A percentile compares a stretch with the other conserved stretches of the same genome.
These are phyloP conservation scores for Metschnikowia henanensis DNA, from an alignment of 805 yeast species.

Conservation along the genomic window DNA sequence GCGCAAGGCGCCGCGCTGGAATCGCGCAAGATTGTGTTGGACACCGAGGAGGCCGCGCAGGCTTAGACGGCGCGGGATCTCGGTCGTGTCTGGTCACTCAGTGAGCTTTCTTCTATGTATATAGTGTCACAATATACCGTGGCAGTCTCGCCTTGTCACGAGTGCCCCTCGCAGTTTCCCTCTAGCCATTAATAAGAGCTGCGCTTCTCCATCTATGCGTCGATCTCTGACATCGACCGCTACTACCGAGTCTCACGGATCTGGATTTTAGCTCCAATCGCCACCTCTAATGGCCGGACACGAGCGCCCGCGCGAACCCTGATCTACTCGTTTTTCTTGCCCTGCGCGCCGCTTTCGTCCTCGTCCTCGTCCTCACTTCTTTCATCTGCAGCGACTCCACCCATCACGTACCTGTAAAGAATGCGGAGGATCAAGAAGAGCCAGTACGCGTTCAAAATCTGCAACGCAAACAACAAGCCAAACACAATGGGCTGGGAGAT, in stretches of 20 bases:
- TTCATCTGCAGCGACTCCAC: constrained; percentile 70
- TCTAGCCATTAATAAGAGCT: background rate
- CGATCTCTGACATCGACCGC: no score
- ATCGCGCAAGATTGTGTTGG: background rate
- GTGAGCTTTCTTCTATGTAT: constrained; percentile 3
- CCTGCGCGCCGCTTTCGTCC: constrained; percentile 21
- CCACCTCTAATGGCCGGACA: no score
- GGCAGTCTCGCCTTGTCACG: background rate
- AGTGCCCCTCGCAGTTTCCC: background rate
- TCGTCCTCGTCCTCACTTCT: constrained; percentile 86
- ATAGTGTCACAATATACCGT: constrained; percentile 5
- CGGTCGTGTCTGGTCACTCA: no score
- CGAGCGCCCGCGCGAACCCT: background rate
- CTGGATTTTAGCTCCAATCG: no score
- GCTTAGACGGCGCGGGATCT: no score
- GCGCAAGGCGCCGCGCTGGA: constrained; percentile 2
- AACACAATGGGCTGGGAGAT: constrained; percentile 92
- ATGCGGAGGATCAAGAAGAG: constrained; percentile 78
- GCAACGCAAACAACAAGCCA: constrained; percentile 71
- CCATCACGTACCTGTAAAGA: constrained; percentile 59
- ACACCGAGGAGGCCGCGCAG: background rate
- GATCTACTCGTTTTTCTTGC: constrained; percentile 6
- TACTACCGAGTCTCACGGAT: no score
- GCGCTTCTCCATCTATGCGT: background rate
- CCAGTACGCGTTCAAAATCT: constrained; percentile 88